Conservation (phyloP, 2,329 filamentous ascomycete species). For the Bipolaris victoriae region DNA sequence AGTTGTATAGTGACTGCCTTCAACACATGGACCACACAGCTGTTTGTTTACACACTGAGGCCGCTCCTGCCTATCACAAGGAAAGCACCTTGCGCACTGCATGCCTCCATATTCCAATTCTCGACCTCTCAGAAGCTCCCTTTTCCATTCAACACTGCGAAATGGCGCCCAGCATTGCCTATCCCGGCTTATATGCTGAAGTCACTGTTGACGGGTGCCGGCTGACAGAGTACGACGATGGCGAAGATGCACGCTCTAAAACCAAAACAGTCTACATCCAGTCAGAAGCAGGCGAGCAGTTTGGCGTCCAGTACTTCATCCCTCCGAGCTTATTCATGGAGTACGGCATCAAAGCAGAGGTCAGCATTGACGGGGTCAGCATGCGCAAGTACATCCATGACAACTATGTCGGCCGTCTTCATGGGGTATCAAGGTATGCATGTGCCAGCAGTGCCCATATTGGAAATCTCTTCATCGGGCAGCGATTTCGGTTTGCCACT, state of each 20-base stretch:
- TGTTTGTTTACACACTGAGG: constrained; percentile 3
- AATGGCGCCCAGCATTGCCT: constrained; percentile 18
- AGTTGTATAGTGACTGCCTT: constrained; percentile 1
- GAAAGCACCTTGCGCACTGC: not conserved
- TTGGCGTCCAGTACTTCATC: constrained; percentile 11
- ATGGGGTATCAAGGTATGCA: not conserved
- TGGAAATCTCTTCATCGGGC: not conserved
- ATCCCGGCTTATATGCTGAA: constrained; percentile 15
- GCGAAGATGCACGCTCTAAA: constrained; percentile 1
- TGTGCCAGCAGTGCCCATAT: not conserved
- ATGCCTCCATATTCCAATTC: not conserved
- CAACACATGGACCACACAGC: not conserved
- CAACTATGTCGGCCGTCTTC: not conserved
- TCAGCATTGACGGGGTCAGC: constrained; percentile 13
- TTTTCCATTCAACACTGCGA: too few species aligned
- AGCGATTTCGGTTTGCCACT: constrained; percentile 8
- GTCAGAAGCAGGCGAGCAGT: constrained; percentile 8
- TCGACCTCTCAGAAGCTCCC: not conserved
- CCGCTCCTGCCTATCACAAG: not conserved
- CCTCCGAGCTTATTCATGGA: constrained; percentile 3
- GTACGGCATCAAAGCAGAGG: constrained; percentile 3
- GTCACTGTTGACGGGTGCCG: constrained; percentile 14
- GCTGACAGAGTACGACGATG: constrained; percentile 15
- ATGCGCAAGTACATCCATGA: constrained; percentile 8
- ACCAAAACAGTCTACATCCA: constrained; percentile 13